Base-by-base conservation (phyloP, 1,284 basidiomycete genomes). In the Boletellus sp. region DNA sequence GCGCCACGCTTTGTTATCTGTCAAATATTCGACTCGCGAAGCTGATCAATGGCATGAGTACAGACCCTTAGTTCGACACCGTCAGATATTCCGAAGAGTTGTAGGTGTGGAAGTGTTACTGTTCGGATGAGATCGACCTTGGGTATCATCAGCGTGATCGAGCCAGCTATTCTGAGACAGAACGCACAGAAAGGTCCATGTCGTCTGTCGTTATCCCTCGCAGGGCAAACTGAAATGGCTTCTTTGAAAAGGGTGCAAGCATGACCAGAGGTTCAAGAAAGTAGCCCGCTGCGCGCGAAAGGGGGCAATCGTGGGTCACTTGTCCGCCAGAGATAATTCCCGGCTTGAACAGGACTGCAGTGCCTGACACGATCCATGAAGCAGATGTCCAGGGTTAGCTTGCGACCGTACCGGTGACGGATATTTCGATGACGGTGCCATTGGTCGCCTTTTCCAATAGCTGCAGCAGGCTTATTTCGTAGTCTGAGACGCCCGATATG, bases 361-460 rank as follows among this genome's bases (percentile, higher is more conserved):
- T 96, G 73, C 94, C 92, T 92, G 54, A 11, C 13, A 3, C 8
- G 39, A 19, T 36, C 40, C 26, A 39, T 52, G 36, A 48, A 42
- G 27, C 5, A 32, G 36, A 49, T 47, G 11, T 21, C 27, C 10
- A 16, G 32, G 21, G 23, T 20, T 17, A 32, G 33, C 33, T 36
- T 16, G 32, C 11, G 8, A 36, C 38, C 78, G 49, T 52, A 91
- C 91, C 92, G 11, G 96, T 99, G 16, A 95, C 88, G 2, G 91
- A 95, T 47, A 99, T 99, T 66, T 99, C 96, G 52, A 99, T 91
- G 21, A 91, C 72, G 7, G 91, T 92, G 1, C 96, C 96, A 75
- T 99, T 98, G 4, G 94, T 96, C 2, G 91, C 72, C 62, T 93
- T 94, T 66, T 99, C 95, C 21, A 99, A 61, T 11, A 99, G 70